Percentiles rank a stretch among this genome's conserved stretches.
Evolutionary conservation across 257 asterid species (phyloP).

Genomic region (Leonotis leonurus): DNA sequence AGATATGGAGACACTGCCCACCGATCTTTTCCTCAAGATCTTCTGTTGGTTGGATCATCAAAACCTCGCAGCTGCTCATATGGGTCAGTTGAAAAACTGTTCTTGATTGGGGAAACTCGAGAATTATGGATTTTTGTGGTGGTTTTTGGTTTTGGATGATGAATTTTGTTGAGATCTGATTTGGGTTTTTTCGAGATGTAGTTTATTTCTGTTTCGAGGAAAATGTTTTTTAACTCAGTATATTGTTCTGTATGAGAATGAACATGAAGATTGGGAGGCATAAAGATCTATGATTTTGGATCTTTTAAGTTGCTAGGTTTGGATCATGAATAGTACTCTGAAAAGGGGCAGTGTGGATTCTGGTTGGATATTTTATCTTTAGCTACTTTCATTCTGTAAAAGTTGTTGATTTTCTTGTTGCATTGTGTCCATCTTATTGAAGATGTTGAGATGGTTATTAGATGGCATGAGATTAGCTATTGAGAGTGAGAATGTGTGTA

Average conservation of each 20-base stretch:
- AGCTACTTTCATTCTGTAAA: not conserved
- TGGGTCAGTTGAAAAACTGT: constrained; percentile 35
- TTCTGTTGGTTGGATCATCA: constrained; percentile 66
- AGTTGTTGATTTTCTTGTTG: not conserved
- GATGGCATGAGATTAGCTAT: not conserved
- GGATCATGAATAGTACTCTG: not conserved
- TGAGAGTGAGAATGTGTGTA: not conserved
- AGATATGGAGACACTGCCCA: constrained; percentile 54
- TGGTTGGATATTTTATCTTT: not conserved
- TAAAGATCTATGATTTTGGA: not conserved
- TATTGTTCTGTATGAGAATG: not conserved
- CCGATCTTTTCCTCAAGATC: constrained; percentile 56
- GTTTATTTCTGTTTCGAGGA: not conserved
- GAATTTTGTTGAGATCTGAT: constrained; percentile 22
- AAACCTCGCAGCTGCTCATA: constrained; percentile 68
- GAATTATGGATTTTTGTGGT: constrained; percentile 1
- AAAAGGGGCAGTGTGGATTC: not conserved
- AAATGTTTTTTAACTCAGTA: not conserved
- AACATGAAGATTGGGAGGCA: not conserved
- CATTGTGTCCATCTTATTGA: not conserved
- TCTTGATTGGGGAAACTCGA: not conserved
- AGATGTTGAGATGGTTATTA: not conserved
- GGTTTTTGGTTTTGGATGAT: not conserved
- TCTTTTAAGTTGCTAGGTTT: not conserved
- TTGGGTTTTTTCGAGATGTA: constrained; percentile 3